phyloP scores from a whole-genome alignment of 225 moss, liverwort and hornwort species.

The Polytrichum commune region DNA sequence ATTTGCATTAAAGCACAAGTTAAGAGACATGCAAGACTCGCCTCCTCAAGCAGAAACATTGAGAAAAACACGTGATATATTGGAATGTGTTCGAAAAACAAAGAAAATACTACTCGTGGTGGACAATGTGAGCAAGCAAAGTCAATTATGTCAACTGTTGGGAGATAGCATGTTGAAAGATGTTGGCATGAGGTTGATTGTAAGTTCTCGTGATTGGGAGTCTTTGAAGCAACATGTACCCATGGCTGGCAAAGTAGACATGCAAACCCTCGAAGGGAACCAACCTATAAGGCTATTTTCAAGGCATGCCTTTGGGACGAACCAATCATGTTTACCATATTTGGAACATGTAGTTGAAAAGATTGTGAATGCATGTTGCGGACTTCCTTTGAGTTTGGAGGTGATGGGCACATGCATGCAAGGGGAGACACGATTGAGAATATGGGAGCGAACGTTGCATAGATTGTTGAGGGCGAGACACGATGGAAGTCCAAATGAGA shows the following conservation, averaged over 20 bases:
- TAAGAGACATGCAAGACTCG: background rate
- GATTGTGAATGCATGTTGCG: conserved; percentile 6
- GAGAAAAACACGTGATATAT: background rate
- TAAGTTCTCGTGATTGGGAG: background rate
- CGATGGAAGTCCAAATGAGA: conserved; percentile 6
- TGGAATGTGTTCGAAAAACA: background rate
- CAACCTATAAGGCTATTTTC: conserved; percentile 3
- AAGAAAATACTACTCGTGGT: background rate
- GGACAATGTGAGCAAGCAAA: background rate
- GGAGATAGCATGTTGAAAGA: background rate
- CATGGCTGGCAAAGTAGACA: background rate
- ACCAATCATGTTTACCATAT: background rate
- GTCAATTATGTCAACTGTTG: conserved; percentile 4
- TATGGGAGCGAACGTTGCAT: conserved; percentile 7
- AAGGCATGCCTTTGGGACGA: background rate
- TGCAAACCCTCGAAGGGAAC: background rate
- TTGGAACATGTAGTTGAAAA: background rate
- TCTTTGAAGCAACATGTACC: background rate
- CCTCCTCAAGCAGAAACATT: background rate
- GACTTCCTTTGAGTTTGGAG: conserved; percentile 12
- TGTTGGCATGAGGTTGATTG: background rate
- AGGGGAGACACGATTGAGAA: background rate
- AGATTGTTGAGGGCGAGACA: background rate
- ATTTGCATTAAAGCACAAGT: background rate
- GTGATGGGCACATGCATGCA: background rate